A percentile compares a stretch with the other conserved stretches of the same genome.
Evolutionary conservation across 768 basidiomycete genomes (phyloP).

Genomic region (Chalciporus sphaerocephalus): DNA sequence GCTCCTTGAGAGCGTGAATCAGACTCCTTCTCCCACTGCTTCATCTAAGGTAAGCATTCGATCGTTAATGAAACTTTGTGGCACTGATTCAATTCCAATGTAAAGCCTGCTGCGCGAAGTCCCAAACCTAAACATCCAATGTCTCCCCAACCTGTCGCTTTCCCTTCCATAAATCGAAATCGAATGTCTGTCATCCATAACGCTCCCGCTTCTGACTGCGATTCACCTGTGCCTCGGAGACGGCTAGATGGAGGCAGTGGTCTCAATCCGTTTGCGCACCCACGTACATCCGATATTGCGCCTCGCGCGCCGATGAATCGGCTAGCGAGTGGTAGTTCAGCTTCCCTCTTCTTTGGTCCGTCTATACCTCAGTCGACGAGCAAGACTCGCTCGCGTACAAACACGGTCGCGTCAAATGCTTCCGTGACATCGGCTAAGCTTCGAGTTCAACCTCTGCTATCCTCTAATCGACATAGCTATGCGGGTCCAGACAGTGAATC

Average conservation of each 20-base stretch:
- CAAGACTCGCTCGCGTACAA: constrained; percentile 24
- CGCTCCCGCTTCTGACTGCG: constrained; percentile 42
- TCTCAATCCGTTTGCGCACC: constrained; percentile 32
- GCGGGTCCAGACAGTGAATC: constrained; percentile 44
- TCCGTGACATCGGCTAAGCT: constrained; percentile 5
- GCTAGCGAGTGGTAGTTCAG: constrained; percentile 49
- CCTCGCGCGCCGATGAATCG: constrained; percentile 44
- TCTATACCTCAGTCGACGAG: constrained; percentile 30
- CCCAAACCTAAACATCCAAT: constrained; percentile 10
- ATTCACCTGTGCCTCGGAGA: constrained; percentile 53
- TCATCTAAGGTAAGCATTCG: constrained; percentile 23
- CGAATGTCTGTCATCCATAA: constrained; percentile 35
- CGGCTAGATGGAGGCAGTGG: constrained; percentile 42
- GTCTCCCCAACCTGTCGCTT: constrained; percentile 23
- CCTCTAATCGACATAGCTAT: constrained; percentile 60
- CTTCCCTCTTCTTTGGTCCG: constrained; percentile 64
- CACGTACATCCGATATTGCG: constrained; percentile 14
- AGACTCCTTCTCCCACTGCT: constrained; percentile 40
- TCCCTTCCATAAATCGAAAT: constrained; percentile 38
- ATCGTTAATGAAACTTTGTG: neutral
- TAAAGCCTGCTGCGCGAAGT: constrained; percentile 17
- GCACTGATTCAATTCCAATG: neutral
- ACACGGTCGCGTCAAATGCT: constrained; percentile 15
- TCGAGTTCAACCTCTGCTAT: constrained; percentile 25
- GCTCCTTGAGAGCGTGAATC: constrained; percentile 48